Base-by-base conservation (phyloP, 768 basidiomycete genomes). In the Tricholoma matsutake region DNA sequence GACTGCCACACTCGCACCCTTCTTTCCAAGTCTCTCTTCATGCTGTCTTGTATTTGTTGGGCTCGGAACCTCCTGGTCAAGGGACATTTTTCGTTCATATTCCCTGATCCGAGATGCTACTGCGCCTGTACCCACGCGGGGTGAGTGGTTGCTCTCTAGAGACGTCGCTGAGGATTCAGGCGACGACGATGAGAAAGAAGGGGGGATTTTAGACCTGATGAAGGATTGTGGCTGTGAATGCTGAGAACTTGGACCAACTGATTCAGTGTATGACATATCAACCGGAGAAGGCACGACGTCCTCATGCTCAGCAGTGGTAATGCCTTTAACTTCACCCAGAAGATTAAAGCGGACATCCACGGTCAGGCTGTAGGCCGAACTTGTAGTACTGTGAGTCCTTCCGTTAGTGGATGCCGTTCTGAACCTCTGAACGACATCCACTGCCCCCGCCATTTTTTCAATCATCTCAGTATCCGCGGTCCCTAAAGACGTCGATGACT, bases 381-480 rank as follows among this genome's bases (percentile, higher is more conserved):
- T 58, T 20, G 64, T 72, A 10, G n/a, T 53, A 35, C 67, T 69
- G 32, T 16, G 11, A 52, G 70, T 69, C 3, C 73, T 71, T 37
- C 68, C 67, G 39, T 70, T 67, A 18, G 51, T 51, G 39, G 70
- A 75, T 37, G 70, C 65, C 55, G 76, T 73, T 58, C 75, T 71
- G 39, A 69, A 67, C 34, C 74, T 76, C 73, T 91, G 87, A 35
- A 86, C 81, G 47, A 93, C 86, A 72, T 90, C 87, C 81, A 91
- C 85, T 37, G 75, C 80, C 28, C 79, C 84, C 2, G 82, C 87
- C 67, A 91, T 80, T 59, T 79, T 76, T 66, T 91, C 91, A 58
- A 89, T 82, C 8, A 78, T 81, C 55, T 83, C 88, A 31, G 90
- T 86, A 68, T 91, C 83, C 7, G 88, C 84, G 11, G 91, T 91